Conservation (phyloP, 139 green algal genomes). For the Asterochloris erici region DNA sequence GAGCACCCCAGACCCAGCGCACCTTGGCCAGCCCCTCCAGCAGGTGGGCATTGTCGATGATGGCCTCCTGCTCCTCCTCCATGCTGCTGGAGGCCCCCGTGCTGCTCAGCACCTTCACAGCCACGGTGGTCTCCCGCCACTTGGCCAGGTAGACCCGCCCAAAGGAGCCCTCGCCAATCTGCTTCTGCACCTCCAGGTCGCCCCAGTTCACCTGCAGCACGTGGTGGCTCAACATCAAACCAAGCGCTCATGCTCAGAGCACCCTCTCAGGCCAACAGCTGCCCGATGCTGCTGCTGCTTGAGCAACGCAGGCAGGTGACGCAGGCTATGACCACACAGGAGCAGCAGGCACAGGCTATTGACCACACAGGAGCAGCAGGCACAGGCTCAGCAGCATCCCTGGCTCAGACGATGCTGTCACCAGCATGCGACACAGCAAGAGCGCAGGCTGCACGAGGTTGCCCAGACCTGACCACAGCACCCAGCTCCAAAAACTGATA, state of each 20-base stretch:
- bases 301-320: no score
- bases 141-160: slow-evolving; percentile 62
- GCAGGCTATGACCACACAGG: not conserved
- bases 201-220: slow-evolving; percentile 26
- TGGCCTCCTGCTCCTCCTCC: slow-evolving; percentile 26
- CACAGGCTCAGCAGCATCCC: not conserved
- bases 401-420: not conserved
- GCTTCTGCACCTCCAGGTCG: slow-evolving; percentile 45
- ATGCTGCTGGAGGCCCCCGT: slow-evolving; percentile 17
- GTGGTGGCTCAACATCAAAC: no score
- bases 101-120: slow-evolving; percentile 51
- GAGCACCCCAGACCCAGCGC: not conserved
- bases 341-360: not conserved
- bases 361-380: not conserved
- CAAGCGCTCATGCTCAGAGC: not conserved
- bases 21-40: slow-evolving; percentile 26
- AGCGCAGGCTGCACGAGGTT: not conserved
- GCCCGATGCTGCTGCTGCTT: no score
- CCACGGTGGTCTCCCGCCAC: slow-evolving; percentile 58
- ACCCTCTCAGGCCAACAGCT: not conserved
- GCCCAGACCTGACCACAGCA: not conserved
- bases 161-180: slow-evolving; percentile 64
- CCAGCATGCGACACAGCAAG: not conserved
- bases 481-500: not conserved
- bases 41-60: slow-evolving; percentile 20